Conservation (phyloP, 164 flowering plant species). For the Buxus sempervirens region DNA sequence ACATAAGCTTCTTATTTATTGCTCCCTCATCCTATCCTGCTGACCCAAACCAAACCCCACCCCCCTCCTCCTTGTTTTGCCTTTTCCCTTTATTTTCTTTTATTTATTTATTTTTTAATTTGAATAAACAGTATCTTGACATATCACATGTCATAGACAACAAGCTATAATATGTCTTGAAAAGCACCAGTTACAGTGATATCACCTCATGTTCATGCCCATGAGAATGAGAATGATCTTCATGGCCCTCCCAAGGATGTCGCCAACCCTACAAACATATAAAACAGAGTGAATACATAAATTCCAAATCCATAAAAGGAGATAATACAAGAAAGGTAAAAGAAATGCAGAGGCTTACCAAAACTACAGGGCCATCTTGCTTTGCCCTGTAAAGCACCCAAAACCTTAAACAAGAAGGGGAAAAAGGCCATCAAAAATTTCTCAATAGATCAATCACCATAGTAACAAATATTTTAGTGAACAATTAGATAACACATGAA, state of each 20-base stretch:
- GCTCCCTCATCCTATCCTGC: too few relatives aligned
- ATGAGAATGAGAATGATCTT: slow-evolving; percentile 51
- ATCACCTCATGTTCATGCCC: slow-evolving; percentile 44
- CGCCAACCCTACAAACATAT: slow-evolving; percentile 36
- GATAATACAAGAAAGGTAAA: neutral
- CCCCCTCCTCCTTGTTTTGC: too few relatives aligned
- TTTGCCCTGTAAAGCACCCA: slow-evolving; percentile 40
- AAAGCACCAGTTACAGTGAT: neutral
- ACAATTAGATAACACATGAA: too few relatives aligned
- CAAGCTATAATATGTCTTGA: too few relatives aligned
- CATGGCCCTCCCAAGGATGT: slow-evolving; percentile 95
- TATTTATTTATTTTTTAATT: too few relatives aligned
- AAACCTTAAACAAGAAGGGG: slow-evolving; percentile 28
- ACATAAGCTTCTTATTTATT: too few relatives aligned
- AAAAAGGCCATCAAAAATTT: neutral
- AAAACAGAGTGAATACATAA: neutral
- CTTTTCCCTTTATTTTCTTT: too few relatives aligned
- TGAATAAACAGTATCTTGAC: too few relatives aligned
- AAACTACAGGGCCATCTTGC: slow-evolving; percentile 40
- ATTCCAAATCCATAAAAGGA: neutral
- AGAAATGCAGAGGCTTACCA: slow-evolving; percentile 23
- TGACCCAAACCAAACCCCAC: too few relatives aligned
- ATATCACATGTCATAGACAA: too few relatives aligned
- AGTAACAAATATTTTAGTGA: too few relatives aligned
- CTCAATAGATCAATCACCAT: neutral